These are phyloP conservation scores for Leccinum disarticulatum DNA, from an alignment of 768 basidiomycete genomes.

Conservation along the genomic window DNA sequence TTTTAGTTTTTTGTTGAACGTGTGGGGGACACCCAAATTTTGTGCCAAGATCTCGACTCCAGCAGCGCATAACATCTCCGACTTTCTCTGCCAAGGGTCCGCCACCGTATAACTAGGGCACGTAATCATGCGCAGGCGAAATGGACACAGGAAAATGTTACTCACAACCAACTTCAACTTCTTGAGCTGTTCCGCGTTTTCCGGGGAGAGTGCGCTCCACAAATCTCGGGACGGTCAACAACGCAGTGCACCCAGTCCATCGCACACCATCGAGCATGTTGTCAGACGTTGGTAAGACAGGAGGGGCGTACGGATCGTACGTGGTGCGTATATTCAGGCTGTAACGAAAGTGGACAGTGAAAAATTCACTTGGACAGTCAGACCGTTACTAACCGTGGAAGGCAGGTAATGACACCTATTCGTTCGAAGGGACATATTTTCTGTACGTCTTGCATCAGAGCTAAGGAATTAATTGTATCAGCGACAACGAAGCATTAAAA, in stretches of 20 bases:
- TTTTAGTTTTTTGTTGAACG: too few species aligned
- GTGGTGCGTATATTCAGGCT: slow-evolving; percentile 36
- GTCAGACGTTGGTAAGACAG: slow-evolving; percentile 21
- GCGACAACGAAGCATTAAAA: not conserved
- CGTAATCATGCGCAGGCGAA: not conserved
- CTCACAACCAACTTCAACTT: slow-evolving; percentile 20
- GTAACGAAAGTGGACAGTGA: slow-evolving; percentile 29
- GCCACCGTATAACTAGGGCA: slow-evolving; percentile 9
- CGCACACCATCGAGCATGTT: slow-evolving; percentile 18
- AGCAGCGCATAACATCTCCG: too few species aligned
- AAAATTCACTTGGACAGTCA: slow-evolving; percentile 30
- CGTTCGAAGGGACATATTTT: slow-evolving; percentile 11
- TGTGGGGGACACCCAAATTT: too few species aligned
- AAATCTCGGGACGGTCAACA: slow-evolving; percentile 23
- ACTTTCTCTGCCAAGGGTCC: slow-evolving; percentile 15
- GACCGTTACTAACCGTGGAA: slow-evolving; percentile 42
- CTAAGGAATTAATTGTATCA: not conserved
- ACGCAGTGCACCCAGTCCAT: slow-evolving; percentile 4
- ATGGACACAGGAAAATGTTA: not conserved
- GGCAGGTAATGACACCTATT: slow-evolving; percentile 36
- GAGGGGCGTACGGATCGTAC: slow-evolving; percentile 4
- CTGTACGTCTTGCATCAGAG: not conserved
- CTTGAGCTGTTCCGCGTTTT: slow-evolving; percentile 19
- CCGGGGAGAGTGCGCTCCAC: slow-evolving; percentile 11
- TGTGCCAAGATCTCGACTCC: too few species aligned